Base-by-base conservation (phyloP, 352 stramenopile genomes). In the Pilasporangium apinafurcum region DNA sequence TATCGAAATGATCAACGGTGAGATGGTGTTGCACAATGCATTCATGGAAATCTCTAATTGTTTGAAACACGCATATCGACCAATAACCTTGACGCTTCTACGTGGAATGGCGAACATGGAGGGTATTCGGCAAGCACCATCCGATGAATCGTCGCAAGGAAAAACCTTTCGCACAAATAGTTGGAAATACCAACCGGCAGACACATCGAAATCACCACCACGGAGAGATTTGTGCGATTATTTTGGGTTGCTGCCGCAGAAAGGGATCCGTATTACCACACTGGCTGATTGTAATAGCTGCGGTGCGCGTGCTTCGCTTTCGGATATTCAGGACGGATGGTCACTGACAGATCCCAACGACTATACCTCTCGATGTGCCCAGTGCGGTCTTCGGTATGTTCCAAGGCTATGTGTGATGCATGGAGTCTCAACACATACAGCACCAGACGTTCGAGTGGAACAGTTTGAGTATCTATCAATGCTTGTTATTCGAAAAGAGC, bases 71-170 rank as follows among this genome's bases (percentile, higher is more conserved):
- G 59, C 58, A 14, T 61, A 54, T 21, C 65, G 68, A 0, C 68
- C 68, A 14, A 62, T 81, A 51, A 70, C 59, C 1, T 51, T 81
- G 21, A 78, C 62, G 1, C 68, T 81, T 21, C 32, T 81, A 18
- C 56, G 68, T 0, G 68, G 68, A 0, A 36, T 77, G 16, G 32
- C 61, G 9, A 62, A 57, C 20, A 47, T 67, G 14, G 49, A 53
- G n/a, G 40, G 36, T 14, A 29, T 62, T n/a, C n/a, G n/a, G n/a
- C n/a, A n/a, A n/a, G n/a, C n/a, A n/a, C n/a, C n/a, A n/a, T n/a
- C n/a, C n/a, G n/a, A n/a, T n/a, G n/a, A n/a, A n/a, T n/a, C n/a
- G n/a, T n/a, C n/a, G n/a, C n/a, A n/a, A n/a, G n/a, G n/a, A n/a
- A n/a, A n/a, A n/a, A n/a, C n/a, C n/a, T n/a, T n/a, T n/a, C n/a